Evolutionary conservation across 805 yeast genomes (phyloP), one percentile per base, ranked within the genome.

Genomic region (Metschnikowia lunata): DNA sequence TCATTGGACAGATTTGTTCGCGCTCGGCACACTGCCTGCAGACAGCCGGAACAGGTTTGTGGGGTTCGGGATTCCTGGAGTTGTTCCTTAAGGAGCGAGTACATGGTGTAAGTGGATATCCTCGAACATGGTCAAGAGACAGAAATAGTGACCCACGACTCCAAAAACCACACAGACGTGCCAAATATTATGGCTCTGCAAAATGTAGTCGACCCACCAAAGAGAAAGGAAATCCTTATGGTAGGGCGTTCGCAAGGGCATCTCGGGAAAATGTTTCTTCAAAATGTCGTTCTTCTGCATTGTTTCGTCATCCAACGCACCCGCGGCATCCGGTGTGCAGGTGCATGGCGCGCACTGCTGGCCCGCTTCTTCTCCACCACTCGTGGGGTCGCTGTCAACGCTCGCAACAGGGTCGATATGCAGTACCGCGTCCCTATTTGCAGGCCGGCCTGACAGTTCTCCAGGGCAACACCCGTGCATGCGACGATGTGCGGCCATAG

Each of bases 101-200:
- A 9, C 38, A n/a, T 30, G 36, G 26, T 32, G 43, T 3, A 37
- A 13, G 30, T 49, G 52, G 26, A 63, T 52, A 28, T 68, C 70
- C 39, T 70, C 71, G 51, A 82, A 82, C 85, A 90, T 83, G 45
- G 79, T 82, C 49, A 88, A 68, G 32, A 88, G 70, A 11, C 95
- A 91, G 44, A 72, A 71, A 64, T 90, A 93, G 63, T 91, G 98
- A 29, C 95, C 95, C 34, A 85, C 63, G n/a, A 88, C 81, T 2
- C 99, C 99, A 26, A 85, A 73, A 13, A 93, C 76, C 28, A 93
- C 99, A 59, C 85, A 88, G 10, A 88, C 61, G 66, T 91, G 99
- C 99, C 99, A 91, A 28, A 91, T 71, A 57, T 89, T 90, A 63
- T 91, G 99, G 31, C 96, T 87, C 34, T 80, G 76, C 42, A 82